phyloP scores from a whole-genome alignment of 1,284 basidiomycete genomes.

The Fomitopsis betulina region DNA sequence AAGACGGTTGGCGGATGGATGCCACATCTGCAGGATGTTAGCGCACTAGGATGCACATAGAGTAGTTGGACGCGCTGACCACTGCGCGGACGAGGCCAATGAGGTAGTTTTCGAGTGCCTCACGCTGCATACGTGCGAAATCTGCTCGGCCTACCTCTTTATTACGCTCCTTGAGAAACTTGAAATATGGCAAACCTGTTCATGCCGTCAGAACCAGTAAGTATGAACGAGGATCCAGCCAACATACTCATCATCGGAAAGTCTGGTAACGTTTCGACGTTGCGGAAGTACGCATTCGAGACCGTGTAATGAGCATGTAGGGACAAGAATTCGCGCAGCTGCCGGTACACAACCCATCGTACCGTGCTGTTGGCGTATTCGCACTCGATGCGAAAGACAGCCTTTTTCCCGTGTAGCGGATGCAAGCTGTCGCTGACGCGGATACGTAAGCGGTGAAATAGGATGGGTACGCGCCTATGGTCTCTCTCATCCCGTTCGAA shows the following conservation, averaged over 20 bases:
- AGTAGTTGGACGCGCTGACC: constrained; percentile 46
- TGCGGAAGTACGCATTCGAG: constrained; percentile 74
- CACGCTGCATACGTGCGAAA: constrained; percentile 78
- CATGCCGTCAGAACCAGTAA: background rate
- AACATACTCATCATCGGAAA: constrained; percentile 83
- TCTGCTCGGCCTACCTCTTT: constrained; percentile 58
- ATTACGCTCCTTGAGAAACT: constrained; percentile 64
- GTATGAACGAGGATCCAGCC: background rate
- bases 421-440: constrained; percentile 85
- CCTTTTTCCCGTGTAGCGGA: constrained; percentile 72
- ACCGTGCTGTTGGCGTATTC: constrained; percentile 95
- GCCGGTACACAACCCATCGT: constrained; percentile 95
- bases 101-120: constrained; percentile 86
- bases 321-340: constrained; percentile 89
- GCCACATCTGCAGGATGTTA: constrained; percentile 77
- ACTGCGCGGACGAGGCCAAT: constrained; percentile 87
- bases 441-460: constrained; percentile 84
- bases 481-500: constrained; percentile 90
- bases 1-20: constrained; percentile 88
- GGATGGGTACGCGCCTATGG: constrained; percentile 78
- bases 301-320: constrained; percentile 91
- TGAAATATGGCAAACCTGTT: constrained; percentile 83
- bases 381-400: constrained; percentile 91
- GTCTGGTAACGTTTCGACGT: constrained; percentile 79
- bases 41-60: constrained; percentile 2